Conservation (phyloP, 192 early-diverging fungal genomes). For the Backusella liffmaniae region DNA sequence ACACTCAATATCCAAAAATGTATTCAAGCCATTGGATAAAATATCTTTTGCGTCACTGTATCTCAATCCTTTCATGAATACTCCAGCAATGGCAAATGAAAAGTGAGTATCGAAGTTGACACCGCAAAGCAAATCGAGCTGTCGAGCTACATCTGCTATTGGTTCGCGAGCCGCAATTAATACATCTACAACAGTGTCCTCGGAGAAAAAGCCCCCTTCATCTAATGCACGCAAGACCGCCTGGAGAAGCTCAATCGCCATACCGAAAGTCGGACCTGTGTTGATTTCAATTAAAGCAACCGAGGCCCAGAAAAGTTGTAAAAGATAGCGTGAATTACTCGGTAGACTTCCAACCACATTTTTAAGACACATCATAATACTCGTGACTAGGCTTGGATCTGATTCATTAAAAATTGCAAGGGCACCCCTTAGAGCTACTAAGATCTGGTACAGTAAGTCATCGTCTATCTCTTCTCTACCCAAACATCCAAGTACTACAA, state of each 20-base stretch:
- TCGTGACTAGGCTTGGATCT: conserved; percentile 71
- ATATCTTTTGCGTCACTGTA: conserved; percentile 68
- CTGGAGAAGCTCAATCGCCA: conserved; percentile 65
- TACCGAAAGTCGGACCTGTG: conserved; percentile 68
- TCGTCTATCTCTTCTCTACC: conserved; percentile 87
- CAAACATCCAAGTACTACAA: conserved; percentile 84
- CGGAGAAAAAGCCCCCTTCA: conserved; percentile 57
- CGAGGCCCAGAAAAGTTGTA: conserved; percentile 86
- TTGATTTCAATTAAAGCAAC: conserved; percentile 84
- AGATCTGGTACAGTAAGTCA: conserved; percentile 85
- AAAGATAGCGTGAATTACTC: conserved; percentile 72
- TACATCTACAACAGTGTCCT: conserved; percentile 61
- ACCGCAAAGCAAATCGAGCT: conserved; percentile 68
- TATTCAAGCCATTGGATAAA: conserved; percentile 62
- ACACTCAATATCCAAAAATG: conserved; percentile 68
- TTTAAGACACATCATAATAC: conserved; percentile 82
- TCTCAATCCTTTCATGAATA: conserved; percentile 79
- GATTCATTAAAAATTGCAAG: conserved; percentile 80
- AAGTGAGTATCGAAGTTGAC: conserved; percentile 84
- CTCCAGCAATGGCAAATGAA: conserved; percentile 77
- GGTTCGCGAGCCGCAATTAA: conserved; percentile 66
- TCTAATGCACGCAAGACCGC: conserved; percentile 75
- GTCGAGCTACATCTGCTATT: conserved; percentile 62
- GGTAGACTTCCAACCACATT: conserved; percentile 79
- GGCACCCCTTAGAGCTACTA: conserved; percentile 83